phyloP scores from a whole-genome alignment of 1,139 yeast genomes.

The Barnettozyma hawaiiensis region DNA sequence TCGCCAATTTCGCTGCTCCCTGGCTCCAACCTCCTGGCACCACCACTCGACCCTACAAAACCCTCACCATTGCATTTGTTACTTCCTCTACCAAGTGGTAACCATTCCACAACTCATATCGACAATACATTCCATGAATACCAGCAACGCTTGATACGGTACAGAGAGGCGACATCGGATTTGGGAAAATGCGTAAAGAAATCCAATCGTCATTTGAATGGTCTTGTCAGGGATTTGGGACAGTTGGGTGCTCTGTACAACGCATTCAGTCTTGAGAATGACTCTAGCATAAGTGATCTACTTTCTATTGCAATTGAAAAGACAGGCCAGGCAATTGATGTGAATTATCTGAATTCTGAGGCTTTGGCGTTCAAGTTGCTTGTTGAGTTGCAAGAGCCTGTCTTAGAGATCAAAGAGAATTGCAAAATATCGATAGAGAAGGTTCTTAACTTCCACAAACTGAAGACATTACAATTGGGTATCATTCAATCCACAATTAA shows the following conservation, averaged over 20 bases:
- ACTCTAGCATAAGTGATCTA: conserved; percentile 26
- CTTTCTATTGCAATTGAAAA: conserved; percentile 55
- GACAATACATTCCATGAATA: conserved; percentile 47
- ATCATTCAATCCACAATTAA: conserved; percentile 34
- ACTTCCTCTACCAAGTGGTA: conserved; percentile 44
- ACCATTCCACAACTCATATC: conserved; percentile 19
- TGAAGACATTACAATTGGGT: conserved; percentile 63
- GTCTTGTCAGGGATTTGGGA: conserved; percentile 36
- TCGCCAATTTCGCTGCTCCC: conserved; percentile 57
- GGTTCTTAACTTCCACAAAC: conserved; percentile 61
- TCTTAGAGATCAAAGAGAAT: conserved; percentile 77
- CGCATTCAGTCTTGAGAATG: conserved; percentile 63
- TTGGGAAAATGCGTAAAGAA: conserved; percentile 58
- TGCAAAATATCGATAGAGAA: conserved; percentile 55
- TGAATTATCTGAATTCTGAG: conserved; percentile 61
- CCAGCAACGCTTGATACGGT: conserved; percentile 52
- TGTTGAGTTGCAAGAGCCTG: conserved; percentile 74
- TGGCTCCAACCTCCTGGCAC: conserved; percentile 46
- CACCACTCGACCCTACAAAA: conserved; percentile 48
- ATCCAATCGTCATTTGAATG: conserved; percentile 40
- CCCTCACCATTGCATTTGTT: conserved; percentile 54
- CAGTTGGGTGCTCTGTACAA: conserved; percentile 44
- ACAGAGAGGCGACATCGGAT: conserved; percentile 56
- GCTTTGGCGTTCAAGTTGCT: conserved; percentile 64
- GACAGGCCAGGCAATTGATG: conserved; percentile 77